Evolutionary conservation across 176 grass and related monocot genomes (phyloP), one percentile per base, ranked within the genome.

Genomic region (Raddia distichophylla): DNA sequence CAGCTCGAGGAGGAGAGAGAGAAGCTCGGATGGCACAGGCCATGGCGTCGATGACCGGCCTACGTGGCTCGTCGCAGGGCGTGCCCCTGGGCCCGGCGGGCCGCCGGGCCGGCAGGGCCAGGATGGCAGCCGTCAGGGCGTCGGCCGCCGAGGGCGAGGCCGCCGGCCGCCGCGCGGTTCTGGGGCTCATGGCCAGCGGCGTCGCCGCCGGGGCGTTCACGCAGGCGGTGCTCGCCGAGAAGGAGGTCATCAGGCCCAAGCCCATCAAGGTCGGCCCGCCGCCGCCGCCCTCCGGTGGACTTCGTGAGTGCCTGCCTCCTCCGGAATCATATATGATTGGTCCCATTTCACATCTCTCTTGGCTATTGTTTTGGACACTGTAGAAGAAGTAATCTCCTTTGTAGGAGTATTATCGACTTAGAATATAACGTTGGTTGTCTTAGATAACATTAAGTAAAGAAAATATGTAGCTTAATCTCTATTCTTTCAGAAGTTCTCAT

Each of bases 31-130:
- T 91, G 95, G 95, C 90, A 69, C 95, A 93, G 27, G 89, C 95
- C 53, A 95, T 98, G 92, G 92, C 95, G 84, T 98, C 95, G 52
- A 98, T 93, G 88, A 91, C 95, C 60, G 95, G 95, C 59, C 73
- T 97, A 74, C 60, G 79, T 10, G 84, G 73, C 40, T 74, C 74
- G 15, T 91, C 91, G 15, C 95, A 83, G 71, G 92, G 81, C 35
- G 87, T 94, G 51, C 60, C 89, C 35, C 83, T 89, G 18, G 33
- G 73, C 2, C 69, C 71, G 50, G 51, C 51, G 18, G 42, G 68
- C 71, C 86, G 79, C 22, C 85, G 70, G 18, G 74, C 64, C 62
- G 37, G 69, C 78, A 87, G 86, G 18, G 54, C 90, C 54, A 78
- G 90, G 8, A 35, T 85, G 34, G 22, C 60, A 46, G 81, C 69